Evolutionary conservation across 2,329 filamentous ascomycete genomes (phyloP).

Genomic region (Fusarium mangiferae): DNA sequence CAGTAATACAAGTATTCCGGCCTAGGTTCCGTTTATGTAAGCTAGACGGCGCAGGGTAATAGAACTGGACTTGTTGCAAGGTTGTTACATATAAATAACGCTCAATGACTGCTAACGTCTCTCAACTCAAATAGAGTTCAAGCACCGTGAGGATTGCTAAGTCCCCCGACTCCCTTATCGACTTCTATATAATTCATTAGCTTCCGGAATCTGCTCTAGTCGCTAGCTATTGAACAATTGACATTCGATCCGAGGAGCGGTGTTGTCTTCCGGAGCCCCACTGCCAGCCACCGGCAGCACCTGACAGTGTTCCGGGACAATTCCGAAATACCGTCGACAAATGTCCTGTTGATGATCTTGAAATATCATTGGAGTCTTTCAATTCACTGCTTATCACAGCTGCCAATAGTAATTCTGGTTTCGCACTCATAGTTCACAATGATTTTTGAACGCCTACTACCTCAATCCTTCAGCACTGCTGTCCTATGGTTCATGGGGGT

Average conservation of each 20-base stretch:
- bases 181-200: no score
- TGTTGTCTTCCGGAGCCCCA: not conserved
- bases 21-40: not conserved
- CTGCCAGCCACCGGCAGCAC: not conserved
- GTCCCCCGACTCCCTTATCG: no score
- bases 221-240: no score
- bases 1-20: not conserved
- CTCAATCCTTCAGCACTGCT: conserved; percentile 2
- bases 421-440: not conserved
- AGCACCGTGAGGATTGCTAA: no score
- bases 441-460: not conserved
- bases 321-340: not conserved
- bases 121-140: no score
- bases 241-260: no score
- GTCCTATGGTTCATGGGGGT: not conserved
- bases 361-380: not conserved
- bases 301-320: not conserved
- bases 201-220: no score
- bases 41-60: no score
- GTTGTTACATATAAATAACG: no score
- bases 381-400: not conserved
- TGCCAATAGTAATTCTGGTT: not conserved
- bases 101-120: no score
- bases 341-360: not conserved
- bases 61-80: no score